phyloP scores from a whole-genome alignment of 495 filamentous ascomycete species.

The Sphaerosporella brunnea region DNA sequence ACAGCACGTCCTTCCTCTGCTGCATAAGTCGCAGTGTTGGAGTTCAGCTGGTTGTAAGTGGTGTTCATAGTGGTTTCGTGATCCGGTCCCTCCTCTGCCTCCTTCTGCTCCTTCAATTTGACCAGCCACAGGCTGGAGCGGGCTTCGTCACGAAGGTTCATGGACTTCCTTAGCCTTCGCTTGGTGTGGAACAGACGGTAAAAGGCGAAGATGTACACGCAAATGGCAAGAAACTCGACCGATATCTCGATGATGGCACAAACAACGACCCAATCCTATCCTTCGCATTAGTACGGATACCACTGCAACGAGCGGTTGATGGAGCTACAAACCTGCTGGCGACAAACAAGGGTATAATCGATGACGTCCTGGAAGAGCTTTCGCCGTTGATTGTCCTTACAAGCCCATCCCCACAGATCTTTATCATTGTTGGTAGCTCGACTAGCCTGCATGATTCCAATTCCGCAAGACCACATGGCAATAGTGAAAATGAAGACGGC shows the following conservation, averaged over 20 bases:
- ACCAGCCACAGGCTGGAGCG: conserved; percentile 89
- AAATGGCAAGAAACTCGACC: conserved; percentile 76
- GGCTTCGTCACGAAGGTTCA: conserved; percentile 87
- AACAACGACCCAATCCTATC: conserved; percentile 80
- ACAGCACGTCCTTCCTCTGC: not conserved
- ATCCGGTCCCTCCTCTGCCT: conserved; percentile 43
- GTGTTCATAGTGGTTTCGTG: conserved; percentile 23
- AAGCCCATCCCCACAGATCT: conserved; percentile 95
- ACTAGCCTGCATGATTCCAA: conserved; percentile 62
- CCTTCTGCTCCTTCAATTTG: conserved; percentile 78
- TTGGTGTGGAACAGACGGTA: conserved; percentile 85
- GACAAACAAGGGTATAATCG: conserved; percentile 83
- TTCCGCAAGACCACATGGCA: conserved; percentile 79
- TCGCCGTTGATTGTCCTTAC: conserved; percentile 65
- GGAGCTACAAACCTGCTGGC: conserved; percentile 77
- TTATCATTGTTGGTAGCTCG: conserved; percentile 53
- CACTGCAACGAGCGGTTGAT: no score
- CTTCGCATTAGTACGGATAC: not conserved
- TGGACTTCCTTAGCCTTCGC: conserved; percentile 79
- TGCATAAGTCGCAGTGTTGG: conserved; percentile 1
- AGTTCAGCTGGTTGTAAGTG: conserved; percentile 21
- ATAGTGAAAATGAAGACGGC: conserved; percentile 88
- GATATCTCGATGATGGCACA: conserved; percentile 96
- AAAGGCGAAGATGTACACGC: conserved; percentile 83
- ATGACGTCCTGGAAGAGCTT: conserved; percentile 59